Evolutionary conservation across 225 moss, liverwort and hornwort genomes (phyloP).

Genomic region (Climacium dendroides): DNA sequence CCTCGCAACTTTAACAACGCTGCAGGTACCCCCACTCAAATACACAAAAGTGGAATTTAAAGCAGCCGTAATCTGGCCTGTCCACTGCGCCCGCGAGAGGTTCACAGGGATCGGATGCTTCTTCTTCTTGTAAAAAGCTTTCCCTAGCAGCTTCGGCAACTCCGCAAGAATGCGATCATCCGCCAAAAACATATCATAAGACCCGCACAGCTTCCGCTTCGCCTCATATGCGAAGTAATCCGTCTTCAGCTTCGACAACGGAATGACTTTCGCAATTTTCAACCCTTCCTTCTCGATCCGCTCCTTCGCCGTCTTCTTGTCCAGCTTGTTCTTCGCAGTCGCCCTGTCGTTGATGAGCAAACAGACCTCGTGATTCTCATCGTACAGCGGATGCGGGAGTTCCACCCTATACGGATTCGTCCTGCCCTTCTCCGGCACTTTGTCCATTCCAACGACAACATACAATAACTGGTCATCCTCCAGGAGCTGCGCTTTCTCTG

Average conservation of each 20-base stretch:
- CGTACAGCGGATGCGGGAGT: slow-evolving; percentile 52
- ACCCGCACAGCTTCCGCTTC: slow-evolving; percentile 81
- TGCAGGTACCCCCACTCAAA: slow-evolving; percentile 65
- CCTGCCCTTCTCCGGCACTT: slow-evolving; percentile 41
- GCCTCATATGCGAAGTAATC: slow-evolving; percentile 61
- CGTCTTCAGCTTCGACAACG: slow-evolving; percentile 62
- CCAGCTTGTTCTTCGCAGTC: slow-evolving; percentile 29
- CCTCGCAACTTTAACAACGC: slow-evolving; percentile 69
- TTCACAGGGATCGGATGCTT: slow-evolving; percentile 79
- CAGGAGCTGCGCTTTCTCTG: slow-evolving; percentile 31
- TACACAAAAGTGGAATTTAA: slow-evolving; percentile 57
- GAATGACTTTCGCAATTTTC: slow-evolving; percentile 61
- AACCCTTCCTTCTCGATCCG: slow-evolving; percentile 55
- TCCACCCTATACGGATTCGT: slow-evolving; percentile 49
- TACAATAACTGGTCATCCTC: slow-evolving; percentile 73
- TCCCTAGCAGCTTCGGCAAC: slow-evolving; percentile 71
- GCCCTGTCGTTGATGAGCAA: slow-evolving; percentile 49
- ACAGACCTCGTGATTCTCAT: slow-evolving; percentile 56
- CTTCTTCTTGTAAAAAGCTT: slow-evolving; percentile 78
- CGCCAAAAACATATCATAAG: slow-evolving; percentile 69
- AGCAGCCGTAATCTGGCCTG: slow-evolving; percentile 44
- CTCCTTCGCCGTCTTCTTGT: slow-evolving; percentile 56
- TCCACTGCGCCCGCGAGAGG: slow-evolving; percentile 52
- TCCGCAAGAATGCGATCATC: slow-evolving; percentile 65
- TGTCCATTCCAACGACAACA: slow-evolving; percentile 50